These are phyloP conservation scores for Chenopodium suecicum DNA, from an alignment of 148 eudicot genomes.

Conservation along the genomic window DNA sequence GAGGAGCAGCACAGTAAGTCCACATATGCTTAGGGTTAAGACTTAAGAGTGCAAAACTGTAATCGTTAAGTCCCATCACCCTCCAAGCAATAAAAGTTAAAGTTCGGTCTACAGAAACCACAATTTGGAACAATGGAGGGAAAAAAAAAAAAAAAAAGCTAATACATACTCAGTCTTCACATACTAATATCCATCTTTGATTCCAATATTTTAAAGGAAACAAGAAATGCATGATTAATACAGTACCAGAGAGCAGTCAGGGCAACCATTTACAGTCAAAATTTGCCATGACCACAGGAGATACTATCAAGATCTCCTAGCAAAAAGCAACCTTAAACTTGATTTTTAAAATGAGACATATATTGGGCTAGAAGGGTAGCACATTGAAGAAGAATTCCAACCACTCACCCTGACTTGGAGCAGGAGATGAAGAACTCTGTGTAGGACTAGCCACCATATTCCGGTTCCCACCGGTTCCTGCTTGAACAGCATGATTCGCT, in stretches of 20 bases:
- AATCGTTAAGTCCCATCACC: background rate
- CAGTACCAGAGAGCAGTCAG: too few species aligned
- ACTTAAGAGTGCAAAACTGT: background rate
- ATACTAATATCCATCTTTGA: background rate
- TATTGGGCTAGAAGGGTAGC: background rate
- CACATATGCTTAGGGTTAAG: background rate
- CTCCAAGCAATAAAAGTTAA: background rate
- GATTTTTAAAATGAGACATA: background rate
- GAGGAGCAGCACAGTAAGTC: too few species aligned
- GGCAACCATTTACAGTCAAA: too few species aligned
- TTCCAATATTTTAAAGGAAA: too few species aligned
- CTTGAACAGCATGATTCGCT: slow-evolving; percentile 89
- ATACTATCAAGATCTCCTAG: background rate
- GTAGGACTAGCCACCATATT: slow-evolving; percentile 90
- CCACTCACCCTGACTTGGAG: slow-evolving; percentile 77
- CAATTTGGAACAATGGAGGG: background rate
- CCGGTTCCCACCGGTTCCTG: slow-evolving; percentile 85
- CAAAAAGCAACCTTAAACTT: background rate
- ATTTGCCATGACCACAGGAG: background rate
- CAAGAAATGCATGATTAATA: too few species aligned
- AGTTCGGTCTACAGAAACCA: background rate
- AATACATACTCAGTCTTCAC: background rate
- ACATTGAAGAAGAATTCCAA: background rate
- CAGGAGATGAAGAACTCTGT: slow-evolving; percentile 70
- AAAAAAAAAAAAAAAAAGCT: background rate